Evolutionary conservation across 202 grass and related monocot genomes (phyloP).

Genomic region (Setaria viridis): DNA sequence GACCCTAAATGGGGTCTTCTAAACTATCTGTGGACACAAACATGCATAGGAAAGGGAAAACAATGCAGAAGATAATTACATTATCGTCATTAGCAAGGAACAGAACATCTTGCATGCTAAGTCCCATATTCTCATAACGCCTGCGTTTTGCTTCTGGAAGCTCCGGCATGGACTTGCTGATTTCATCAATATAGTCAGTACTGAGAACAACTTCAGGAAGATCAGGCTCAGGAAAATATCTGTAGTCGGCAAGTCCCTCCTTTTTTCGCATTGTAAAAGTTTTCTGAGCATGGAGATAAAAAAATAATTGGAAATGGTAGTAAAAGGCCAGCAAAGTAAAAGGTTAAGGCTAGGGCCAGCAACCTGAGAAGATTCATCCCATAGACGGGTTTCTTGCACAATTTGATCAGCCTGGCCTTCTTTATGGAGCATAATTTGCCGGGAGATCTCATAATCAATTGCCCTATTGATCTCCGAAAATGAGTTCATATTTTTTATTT

Average conservation of each 20-base stretch:
- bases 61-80: slow-evolving; percentile 53
- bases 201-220: slow-evolving; percentile 88
- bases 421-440: slow-evolving; percentile 87
- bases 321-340: slow-evolving; percentile 18
- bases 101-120: slow-evolving; percentile 95
- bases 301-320: slow-evolving; percentile 30
- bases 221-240: slow-evolving; percentile 98
- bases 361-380: slow-evolving; percentile 95
- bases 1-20: slow-evolving; percentile 16
- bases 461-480: slow-evolving; percentile 96
- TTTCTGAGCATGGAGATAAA: slow-evolving; percentile 64
- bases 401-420: slow-evolving; percentile 80
- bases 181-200: slow-evolving; percentile 73
- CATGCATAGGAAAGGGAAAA: slow-evolving; percentile 32
- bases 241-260: slow-evolving; percentile 92
- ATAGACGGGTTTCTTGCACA: slow-evolving; percentile 97
- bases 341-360: background rate
- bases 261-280: slow-evolving; percentile 97
- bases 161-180: slow-evolving; percentile 77
- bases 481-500: slow-evolving; percentile 99
- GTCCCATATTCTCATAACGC: slow-evolving; percentile 87
- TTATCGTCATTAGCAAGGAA: slow-evolving; percentile 94
- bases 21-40: slow-evolving; percentile 28
- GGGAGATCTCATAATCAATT: slow-evolving; percentile 93
- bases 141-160: slow-evolving; percentile 96